Percentiles rank a stretch among this genome's conserved stretches.
phyloP scores from a whole-genome alignment of 106 monocot genomes.

The Gastrodia elata region DNA sequence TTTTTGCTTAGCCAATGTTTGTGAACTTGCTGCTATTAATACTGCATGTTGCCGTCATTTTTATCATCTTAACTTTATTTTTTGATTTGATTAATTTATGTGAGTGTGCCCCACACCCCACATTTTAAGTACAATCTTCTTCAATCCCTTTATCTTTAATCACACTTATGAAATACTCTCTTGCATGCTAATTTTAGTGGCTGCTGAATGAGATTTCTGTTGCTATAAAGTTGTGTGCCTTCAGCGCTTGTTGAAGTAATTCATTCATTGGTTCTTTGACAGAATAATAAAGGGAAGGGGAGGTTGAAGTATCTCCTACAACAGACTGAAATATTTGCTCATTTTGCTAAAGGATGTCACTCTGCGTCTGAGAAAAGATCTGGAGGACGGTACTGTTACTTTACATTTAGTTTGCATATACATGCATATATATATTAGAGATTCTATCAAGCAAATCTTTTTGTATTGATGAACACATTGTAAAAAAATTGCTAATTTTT shows the following conservation, averaged over 20 bases:
- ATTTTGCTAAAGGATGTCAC: conserved; percentile 70
- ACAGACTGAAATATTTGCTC: conserved; percentile 80
- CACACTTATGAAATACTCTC: not conserved
- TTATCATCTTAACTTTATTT: no score
- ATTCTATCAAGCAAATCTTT: not conserved
- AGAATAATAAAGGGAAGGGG: conserved; percentile 78
- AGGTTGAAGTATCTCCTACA: conserved; percentile 63
- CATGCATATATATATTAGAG: not conserved
- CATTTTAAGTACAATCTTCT: not conserved
- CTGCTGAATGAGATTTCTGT: not conserved
- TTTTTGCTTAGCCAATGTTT: not conserved
- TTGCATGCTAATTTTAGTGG: not conserved
- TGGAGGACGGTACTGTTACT: conserved; percentile 46
- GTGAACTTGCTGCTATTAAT: not conserved
- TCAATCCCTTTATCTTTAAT: not conserved
- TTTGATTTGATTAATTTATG: no score
- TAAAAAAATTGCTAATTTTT: not conserved
- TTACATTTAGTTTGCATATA: not conserved
- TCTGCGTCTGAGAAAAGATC: conserved; percentile 38
- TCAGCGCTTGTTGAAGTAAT: not conserved
- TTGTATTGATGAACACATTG: not conserved
- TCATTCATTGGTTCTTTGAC: conserved; percentile 1
- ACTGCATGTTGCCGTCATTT: no score
- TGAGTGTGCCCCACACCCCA: no score
- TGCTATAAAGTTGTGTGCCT: not conserved